These are phyloP conservation scores for Diaporthe amygdali DNA, from an alignment of 2,329 filamentous ascomycete species.

Conservation along the genomic window DNA sequence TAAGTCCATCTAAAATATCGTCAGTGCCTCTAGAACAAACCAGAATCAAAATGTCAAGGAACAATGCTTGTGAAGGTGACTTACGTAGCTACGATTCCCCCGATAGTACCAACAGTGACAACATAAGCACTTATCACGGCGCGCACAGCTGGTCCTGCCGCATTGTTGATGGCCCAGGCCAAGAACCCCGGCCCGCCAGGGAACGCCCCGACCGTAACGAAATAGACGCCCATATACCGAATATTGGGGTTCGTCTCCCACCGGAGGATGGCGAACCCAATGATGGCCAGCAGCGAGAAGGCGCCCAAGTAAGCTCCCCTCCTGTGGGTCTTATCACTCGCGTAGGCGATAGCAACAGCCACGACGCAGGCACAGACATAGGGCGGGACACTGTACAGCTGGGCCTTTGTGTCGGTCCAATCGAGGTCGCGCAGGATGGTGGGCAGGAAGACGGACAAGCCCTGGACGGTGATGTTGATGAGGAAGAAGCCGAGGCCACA, in stretches of 20 bases:
- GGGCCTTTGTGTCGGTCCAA: conserved; percentile 44
- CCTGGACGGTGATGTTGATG: conserved; percentile 66
- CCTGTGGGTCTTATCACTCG: conserved; percentile 47
- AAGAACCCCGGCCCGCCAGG: conserved; percentile 63
- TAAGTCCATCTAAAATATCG: conserved; percentile 54
- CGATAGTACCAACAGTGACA: conserved; percentile 58
- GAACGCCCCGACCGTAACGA: conserved; percentile 61
- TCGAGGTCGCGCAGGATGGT: conserved; percentile 50
- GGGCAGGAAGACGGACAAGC: conserved; percentile 54
- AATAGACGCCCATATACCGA: conserved; percentile 58
- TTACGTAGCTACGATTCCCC: conserved; percentile 62
- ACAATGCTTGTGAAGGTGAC: conserved; percentile 22
- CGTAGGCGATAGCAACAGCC: conserved; percentile 44
- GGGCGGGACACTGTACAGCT: conserved; percentile 50
- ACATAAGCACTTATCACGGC: conserved; percentile 62
- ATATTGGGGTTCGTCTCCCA: conserved; percentile 48
- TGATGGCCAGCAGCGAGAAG: conserved; percentile 48
- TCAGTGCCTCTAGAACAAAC: not conserved
- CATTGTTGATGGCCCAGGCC: conserved; percentile 64
- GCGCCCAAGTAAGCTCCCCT: conserved; percentile 46
- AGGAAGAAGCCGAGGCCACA: conserved; percentile 63
- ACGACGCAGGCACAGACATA: conserved; percentile 47
- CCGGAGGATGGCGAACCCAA: conserved; percentile 58
- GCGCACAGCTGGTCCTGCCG: conserved; percentile 59
- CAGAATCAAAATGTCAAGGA: not conserved